phyloP scores from a whole-genome alignment of 2,329 filamentous ascomycete genomes.

The Aspergillus alliaceus region DNA sequence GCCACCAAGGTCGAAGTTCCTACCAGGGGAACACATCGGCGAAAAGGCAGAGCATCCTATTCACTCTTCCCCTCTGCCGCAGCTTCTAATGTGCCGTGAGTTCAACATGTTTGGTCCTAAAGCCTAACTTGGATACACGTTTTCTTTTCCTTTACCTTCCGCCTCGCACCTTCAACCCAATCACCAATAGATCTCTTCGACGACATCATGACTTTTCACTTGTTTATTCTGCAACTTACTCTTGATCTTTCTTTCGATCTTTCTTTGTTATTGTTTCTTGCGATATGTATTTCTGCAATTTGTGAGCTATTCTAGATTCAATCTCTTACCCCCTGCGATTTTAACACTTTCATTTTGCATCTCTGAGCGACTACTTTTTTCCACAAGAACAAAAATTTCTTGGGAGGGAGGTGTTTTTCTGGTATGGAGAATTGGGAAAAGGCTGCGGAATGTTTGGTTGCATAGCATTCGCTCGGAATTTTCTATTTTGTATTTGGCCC shows the following conservation, averaged over 20 bases:
- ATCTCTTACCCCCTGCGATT: slow-evolving; percentile 9
- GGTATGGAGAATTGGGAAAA: slow-evolving; percentile 19
- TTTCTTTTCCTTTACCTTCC: slow-evolving; percentile 6
- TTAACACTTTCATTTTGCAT: slow-evolving; percentile 19
- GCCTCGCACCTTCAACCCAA: slow-evolving; percentile 4
- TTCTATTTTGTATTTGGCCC: slow-evolving; percentile 8
- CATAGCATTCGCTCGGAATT: slow-evolving; percentile 13
- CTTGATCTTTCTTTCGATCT: slow-evolving; percentile 9
- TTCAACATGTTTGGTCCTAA: slow-evolving; percentile 10
- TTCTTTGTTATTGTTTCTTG: slow-evolving; percentile 8
- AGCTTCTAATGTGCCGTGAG: slow-evolving; percentile 8
- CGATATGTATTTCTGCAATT: neutral
- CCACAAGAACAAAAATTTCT: slow-evolving; percentile 16
- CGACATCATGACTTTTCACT: slow-evolving; percentile 28
- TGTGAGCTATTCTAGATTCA: neutral
- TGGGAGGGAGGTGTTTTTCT: slow-evolving; percentile 17
- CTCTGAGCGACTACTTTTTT: slow-evolving; percentile 26
- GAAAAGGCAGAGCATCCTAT: slow-evolving; percentile 44
- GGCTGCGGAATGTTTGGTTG: slow-evolving; percentile 13
- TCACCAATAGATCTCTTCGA: slow-evolving; percentile 21
- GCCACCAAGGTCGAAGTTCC: slow-evolving; percentile 24
- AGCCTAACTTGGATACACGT: neutral
- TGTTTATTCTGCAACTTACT: slow-evolving; percentile 11
- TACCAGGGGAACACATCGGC: slow-evolving; percentile 28
- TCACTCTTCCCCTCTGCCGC: slow-evolving; percentile 30